Evolutionary conservation across 2,329 filamentous ascomycete genomes (phyloP), one percentile per base, ranked within the genome.

Genomic region (Rutstroemia sp.): DNA sequence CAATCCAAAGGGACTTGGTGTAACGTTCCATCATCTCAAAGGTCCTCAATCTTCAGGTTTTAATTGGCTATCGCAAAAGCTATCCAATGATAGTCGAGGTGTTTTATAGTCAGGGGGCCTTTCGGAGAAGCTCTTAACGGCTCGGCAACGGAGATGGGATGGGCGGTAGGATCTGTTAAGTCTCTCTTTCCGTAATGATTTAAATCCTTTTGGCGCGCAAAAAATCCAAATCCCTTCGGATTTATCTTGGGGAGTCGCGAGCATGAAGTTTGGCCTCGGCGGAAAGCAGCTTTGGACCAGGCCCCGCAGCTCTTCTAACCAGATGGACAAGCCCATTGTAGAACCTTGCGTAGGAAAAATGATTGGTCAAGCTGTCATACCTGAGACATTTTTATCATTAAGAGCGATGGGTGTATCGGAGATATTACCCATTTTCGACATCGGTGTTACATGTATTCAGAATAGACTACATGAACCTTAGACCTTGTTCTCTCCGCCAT

Each of bases 21-120:
- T 51, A 56, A 56, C 53, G 53, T 56, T 51, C 47, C 47, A 56
- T 56, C 45, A 44, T 21, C 41, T 47, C 21, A 47, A 30, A 44
- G n/a, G 27, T 14, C 34, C 44, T 16, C 6, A 34, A 14, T 44
- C 3, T 47, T 12, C 12, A 27, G 2, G 12, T 9, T 34, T 16
- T 47, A 10, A 47, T 47, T 47, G 44, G 21, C 10, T 23, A 27
- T 47, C 19, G 19, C 18, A 45, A 37, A 39, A 16, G 37, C 18
- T 34, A 37, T 27, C 53, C 47, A 51, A 55, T 55, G 23, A 55
- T 9, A 16, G 4, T 14, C 8, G 10, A 44, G 19, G 12, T 10
- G 5, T 6, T 21, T 6, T 23, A 6, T 37, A 47, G 44, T 23
- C 23, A 47, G 44, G 47, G 38, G 38, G 27, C 34, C 37, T 25